These are phyloP conservation scores for Phytophthora pinifolia DNA, from an alignment of 352 stramenopile genomes.

Conservation along the genomic window DNA sequence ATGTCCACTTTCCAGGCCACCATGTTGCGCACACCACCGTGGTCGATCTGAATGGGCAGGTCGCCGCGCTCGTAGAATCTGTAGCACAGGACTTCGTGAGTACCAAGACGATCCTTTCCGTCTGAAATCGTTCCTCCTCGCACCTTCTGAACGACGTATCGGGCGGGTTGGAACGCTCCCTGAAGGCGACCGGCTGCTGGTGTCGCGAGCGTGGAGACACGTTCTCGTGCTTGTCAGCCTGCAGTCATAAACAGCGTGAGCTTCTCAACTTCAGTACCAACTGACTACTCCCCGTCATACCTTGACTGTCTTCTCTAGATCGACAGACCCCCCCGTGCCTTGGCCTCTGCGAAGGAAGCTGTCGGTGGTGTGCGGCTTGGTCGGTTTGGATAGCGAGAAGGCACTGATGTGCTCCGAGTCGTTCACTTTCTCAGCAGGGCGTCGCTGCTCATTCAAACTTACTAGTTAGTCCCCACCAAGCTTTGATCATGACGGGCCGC, in stretches of 20 bases:
- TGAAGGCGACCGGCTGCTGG: conserved; percentile 82
- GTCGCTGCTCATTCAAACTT: conserved; percentile 41
- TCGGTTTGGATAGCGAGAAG: conserved; percentile 92
- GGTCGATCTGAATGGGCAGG: conserved; percentile 96
- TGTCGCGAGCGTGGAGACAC: conserved; percentile 50
- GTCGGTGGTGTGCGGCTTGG: conserved; percentile 80
- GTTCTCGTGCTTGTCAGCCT: conserved; percentile 42
- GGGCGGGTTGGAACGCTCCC: conserved; percentile 93
- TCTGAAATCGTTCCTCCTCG: neutral
- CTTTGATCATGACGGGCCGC: neutral
- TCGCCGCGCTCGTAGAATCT: conserved; percentile 94
- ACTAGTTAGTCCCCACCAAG: neutral
- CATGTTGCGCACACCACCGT: conserved; percentile 95
- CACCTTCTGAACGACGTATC: conserved; percentile 81
- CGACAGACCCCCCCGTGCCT: conserved; percentile 82
- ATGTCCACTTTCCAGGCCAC: conserved; percentile 97
- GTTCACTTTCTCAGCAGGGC: conserved; percentile 62
- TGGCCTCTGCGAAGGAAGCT: conserved; percentile 92
- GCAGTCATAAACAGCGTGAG: neutral
- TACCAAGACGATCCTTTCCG: neutral
- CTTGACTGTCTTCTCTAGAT: conserved; percentile 62
- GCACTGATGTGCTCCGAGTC: conserved; percentile 68
- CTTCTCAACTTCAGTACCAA: neutral
- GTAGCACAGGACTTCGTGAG: neutral
- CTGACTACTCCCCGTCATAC: neutral